A percentile compares a stretch with the other conserved stretches of the same genome.
These are phyloP conservation scores for Pleurotus sapidus DNA, from an alignment of 768 basidiomycete genomes.

Conservation along the genomic window DNA sequence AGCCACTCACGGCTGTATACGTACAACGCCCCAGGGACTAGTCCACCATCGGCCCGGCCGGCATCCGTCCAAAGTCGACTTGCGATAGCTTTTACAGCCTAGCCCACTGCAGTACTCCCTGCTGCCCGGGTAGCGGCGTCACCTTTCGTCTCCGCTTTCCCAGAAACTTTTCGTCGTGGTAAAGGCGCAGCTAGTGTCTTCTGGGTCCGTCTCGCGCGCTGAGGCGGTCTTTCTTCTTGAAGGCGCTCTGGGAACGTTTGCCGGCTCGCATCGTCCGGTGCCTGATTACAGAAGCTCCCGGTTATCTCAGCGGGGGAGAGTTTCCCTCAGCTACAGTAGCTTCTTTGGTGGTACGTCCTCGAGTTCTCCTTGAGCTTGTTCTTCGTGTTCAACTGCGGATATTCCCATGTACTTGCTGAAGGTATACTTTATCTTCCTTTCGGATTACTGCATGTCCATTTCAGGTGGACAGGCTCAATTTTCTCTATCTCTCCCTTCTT, in stretches of 20 bases:
- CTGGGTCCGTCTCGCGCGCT: background rate
- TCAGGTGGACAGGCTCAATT: background rate
- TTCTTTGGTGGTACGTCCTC: background rate
- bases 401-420: background rate
- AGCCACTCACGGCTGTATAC: too few relatives aligned
- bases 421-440: background rate
- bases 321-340: background rate
- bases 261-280: slow-evolving; percentile 5
- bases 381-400: background rate
- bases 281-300: slow-evolving; percentile 1
- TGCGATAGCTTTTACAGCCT: background rate
- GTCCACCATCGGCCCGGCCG: background rate
- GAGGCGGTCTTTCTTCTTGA: background rate
- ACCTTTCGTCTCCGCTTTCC: background rate
- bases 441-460: background rate
- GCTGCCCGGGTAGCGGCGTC: background rate
- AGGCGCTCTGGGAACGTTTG: background rate
- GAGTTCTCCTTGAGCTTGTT: background rate
- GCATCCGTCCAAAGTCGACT: background rate
- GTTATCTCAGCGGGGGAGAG: background rate
- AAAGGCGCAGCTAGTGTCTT: background rate
- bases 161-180: background rate
- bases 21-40: background rate
- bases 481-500: background rate
- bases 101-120: background rate